These are phyloP conservation scores for Knoxdaviesia capensis DNA, from an alignment of 2,329 filamentous ascomycete species.

Conservation along the genomic window DNA sequence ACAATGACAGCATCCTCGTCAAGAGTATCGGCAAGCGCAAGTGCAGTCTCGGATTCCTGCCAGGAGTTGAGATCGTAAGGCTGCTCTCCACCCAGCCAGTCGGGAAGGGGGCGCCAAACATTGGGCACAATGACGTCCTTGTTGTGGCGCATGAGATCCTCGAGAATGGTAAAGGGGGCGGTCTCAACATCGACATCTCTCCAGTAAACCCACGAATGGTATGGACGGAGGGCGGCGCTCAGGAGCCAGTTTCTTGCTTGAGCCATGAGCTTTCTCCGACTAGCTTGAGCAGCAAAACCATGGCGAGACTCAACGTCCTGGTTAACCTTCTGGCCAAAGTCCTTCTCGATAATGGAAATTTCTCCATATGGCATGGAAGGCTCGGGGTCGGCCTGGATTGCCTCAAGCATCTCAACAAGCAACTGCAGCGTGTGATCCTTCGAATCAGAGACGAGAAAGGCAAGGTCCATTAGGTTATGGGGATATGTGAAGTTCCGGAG, in stretches of 20 bases:
- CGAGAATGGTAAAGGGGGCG: conserved; percentile 85
- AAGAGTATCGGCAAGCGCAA: conserved; percentile 80
- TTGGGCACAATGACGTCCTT: conserved; percentile 97
- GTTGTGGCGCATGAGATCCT: conserved; percentile 96
- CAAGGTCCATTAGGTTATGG: conserved; percentile 86
- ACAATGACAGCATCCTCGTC: conserved; percentile 98
- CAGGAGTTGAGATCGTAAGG: conserved; percentile 97
- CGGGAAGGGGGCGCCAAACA: conserved; percentile 94
- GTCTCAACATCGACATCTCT: conserved; percentile 97
- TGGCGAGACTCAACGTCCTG: conserved; percentile 96
- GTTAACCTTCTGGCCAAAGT: conserved; percentile 94
- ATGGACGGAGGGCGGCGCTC: conserved; percentile 78
- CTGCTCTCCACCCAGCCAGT: conserved; percentile 96
- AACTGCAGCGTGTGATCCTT: conserved; percentile 74
- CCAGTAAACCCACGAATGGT: conserved; percentile 99
- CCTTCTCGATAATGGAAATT: conserved; percentile 95
- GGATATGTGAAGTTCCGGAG: conserved; percentile 92
- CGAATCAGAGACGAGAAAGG: conserved; percentile 92
- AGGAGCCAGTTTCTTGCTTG: conserved; percentile 94
- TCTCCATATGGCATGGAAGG: conserved; percentile 75
- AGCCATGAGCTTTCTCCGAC: conserved; percentile 88
- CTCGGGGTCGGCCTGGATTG: conserved; percentile 62
- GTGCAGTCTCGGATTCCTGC: conserved; percentile 95
- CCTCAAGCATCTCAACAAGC: conserved; percentile 54
- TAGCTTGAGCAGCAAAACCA: conserved; percentile 89